Conservation (phyloP, 768 basidiomycete species). For the Termitomyces titanicus region DNA sequence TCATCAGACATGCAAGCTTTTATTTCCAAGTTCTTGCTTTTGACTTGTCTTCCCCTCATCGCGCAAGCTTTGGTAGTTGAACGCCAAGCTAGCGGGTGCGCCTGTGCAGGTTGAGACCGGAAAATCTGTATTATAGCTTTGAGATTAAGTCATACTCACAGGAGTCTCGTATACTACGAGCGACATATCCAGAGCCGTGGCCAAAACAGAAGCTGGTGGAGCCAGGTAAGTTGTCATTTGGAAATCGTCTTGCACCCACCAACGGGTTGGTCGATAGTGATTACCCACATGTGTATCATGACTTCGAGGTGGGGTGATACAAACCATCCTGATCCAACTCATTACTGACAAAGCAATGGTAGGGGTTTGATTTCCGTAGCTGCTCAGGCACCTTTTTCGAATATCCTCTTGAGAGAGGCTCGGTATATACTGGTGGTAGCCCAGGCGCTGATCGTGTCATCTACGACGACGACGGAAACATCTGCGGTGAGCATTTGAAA, state of each 20-base stretch:
- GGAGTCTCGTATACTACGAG: constrained; percentile 12
- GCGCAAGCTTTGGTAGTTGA: constrained; percentile 14
- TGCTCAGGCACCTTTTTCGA: constrained; percentile 24
- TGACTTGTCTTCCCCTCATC: constrained; percentile 5
- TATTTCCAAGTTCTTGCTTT: background rate
- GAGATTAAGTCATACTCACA: background rate
- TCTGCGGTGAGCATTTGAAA: constrained; percentile 21
- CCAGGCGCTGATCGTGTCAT: constrained; percentile 28
- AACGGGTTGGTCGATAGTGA: constrained; percentile 8
- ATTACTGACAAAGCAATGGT: background rate
- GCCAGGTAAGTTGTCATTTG: constrained; percentile 13
- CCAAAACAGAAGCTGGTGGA: constrained; percentile 17
- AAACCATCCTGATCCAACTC: background rate
- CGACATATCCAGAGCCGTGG: constrained; percentile 18
- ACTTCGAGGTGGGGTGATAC: constrained; percentile 19
- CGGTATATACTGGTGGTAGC: constrained; percentile 21
- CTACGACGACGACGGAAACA: constrained; percentile 20
- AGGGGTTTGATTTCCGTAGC: constrained; percentile 23
- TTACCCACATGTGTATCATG: constrained; percentile 23
- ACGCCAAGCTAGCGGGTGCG: constrained; percentile 19
- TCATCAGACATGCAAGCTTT: background rate
- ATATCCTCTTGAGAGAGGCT: constrained; percentile 21
- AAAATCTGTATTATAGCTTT: background rate
- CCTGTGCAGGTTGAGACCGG: constrained; percentile 18
- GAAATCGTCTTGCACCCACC: background rate